Evolutionary conservation across 23 red algal species (phyloP), one percentile per base, ranked within the genome.

Genomic region (Gracilaria caudata): DNA sequence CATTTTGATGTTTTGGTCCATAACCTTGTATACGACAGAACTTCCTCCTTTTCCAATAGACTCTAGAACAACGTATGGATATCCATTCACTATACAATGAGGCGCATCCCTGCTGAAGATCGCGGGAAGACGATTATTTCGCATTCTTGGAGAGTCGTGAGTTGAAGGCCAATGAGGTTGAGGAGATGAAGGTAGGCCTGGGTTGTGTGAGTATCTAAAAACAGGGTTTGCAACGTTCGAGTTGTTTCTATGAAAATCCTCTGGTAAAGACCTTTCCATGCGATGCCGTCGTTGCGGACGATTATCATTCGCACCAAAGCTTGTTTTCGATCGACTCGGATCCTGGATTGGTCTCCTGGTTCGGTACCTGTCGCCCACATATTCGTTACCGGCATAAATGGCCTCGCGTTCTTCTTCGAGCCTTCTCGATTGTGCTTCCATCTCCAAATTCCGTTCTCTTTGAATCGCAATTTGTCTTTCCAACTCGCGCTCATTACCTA

Each of bases 21-120:
- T 89, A 7, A 99, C 97, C 77, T 99, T 99, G 85, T 86, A 99
- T n/a, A 99, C 97, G n/a, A 91, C 89, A 26, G 93, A 96, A 40
- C 77, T 86, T 19, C 97, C 97, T 34, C 97, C 97, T 37, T 80
- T 88, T n/a, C 97, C 97, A 21, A 95, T 79, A n/a, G 82, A 39
- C 41, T 91, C 86, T 1, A 99, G 83, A 37, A 88, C 78, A 28
- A 93, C 57, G 61, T 96, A 99, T 13, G 71, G 70, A 38, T 47
- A 64, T 33, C 91, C 92, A 43, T 90, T 88, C 21, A 99, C 92
- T 35, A 68, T 35, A 7, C 92, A 87, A 14, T 66, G 56, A 26
- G 61, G 56, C 43, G 28, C 80, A 51, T 53, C 51, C 44, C 26
- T 24, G 17, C 43, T 77, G 23, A 64, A 56, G 5, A 34, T 33